Evolutionary conservation across 192 early-diverging fungal species (phyloP).

Genomic region (Backusella morwellensis): DNA sequence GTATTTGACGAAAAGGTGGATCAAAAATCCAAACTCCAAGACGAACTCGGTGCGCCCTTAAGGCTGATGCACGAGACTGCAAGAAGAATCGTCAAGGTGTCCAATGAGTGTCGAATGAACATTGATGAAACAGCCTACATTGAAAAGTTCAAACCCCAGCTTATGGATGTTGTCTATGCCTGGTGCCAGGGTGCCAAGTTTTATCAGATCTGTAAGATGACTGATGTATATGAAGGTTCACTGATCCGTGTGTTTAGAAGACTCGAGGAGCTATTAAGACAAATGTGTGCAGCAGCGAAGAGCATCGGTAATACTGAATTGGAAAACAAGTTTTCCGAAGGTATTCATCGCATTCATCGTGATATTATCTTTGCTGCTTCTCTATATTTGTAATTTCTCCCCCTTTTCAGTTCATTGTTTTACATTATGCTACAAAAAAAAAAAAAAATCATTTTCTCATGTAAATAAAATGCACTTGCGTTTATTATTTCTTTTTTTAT

Average conservation of each 20-base stretch:
- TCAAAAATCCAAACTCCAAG: conserved; percentile 51
- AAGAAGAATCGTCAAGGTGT: conserved; percentile 79
- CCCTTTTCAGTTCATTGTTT: neutral
- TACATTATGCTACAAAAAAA: neutral
- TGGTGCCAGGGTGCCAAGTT: conserved; percentile 95
- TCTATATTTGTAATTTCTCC: conserved; percentile 73
- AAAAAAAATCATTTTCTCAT: neutral
- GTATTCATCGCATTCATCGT: conserved; percentile 89
- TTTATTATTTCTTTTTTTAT: neutral
- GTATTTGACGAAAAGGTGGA: conserved; percentile 79
- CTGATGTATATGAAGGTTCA: conserved; percentile 91
- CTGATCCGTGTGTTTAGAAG: conserved; percentile 87
- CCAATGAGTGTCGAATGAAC: conserved; percentile 83
- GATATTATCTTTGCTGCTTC: conserved; percentile 97
- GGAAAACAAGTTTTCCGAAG: conserved; percentile 93
- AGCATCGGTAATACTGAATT: conserved; percentile 92
- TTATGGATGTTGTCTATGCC: conserved; percentile 94
- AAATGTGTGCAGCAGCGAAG: conserved; percentile 90
- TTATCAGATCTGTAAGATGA: conserved; percentile 92
- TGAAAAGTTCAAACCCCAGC: conserved; percentile 73
- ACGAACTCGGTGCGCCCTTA: conserved; percentile 77
- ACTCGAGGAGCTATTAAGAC: conserved; percentile 87
- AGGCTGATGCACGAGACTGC: conserved; percentile 84
- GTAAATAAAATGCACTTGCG: neutral
- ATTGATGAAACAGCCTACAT: conserved; percentile 91